Evolutionary conservation across 108 stramenopile genomes (phyloP).

Genomic region (Stephanodiscus minutulus): DNA sequence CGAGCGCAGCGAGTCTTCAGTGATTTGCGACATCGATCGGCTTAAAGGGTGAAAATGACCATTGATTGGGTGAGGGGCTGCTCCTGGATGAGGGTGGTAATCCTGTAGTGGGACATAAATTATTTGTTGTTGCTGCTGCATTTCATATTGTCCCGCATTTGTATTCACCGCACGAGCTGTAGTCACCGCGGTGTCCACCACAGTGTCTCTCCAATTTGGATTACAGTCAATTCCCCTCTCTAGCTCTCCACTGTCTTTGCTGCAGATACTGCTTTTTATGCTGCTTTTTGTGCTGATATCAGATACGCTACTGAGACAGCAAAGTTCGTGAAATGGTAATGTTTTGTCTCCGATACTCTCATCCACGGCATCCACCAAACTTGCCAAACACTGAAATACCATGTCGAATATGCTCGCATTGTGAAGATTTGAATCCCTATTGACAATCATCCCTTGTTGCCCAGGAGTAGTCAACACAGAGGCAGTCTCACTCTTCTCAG

Average conservation of each 20-base stretch:
- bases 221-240: neutral
- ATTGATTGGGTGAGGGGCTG: neutral
- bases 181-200: constrained; percentile 7
- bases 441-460: neutral
- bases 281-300: no score
- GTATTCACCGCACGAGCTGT: neutral
- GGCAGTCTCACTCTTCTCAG: no score
- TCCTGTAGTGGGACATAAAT: neutral
- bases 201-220: neutral
- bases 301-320: no score
- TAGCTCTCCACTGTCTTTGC: neutral
- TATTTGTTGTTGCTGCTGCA: constrained; percentile 1
- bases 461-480: no score
- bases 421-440: neutral
- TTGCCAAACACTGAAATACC: neutral
- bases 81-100: neutral
- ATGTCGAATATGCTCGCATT: neutral
- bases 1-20: no score
- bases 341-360: no score
- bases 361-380: neutral
- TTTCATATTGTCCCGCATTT: neutral
- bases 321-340: no score
- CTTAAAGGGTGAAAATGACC: neutral
- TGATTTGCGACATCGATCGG: no score
- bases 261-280: no score